Percentiles rank a stretch among this genome's conserved stretches.
These are phyloP conservation scores for Schizochytrium sp. DNA, from an alignment of 108 stramenopile genomes.

Conservation along the genomic window DNA sequence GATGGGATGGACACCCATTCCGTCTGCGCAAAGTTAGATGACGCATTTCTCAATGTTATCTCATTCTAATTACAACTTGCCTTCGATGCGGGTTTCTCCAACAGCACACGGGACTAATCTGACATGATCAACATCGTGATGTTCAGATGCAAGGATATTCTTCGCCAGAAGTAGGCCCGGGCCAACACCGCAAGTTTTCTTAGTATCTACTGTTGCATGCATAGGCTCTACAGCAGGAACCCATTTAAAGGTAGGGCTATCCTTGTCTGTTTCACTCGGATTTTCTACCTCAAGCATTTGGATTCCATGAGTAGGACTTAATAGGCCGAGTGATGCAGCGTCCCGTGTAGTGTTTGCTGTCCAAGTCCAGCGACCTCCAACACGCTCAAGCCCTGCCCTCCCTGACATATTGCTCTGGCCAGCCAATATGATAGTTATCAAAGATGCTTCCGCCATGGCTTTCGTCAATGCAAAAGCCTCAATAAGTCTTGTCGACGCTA, in stretches of 20 bases:
- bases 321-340: neutral
- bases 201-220: slow-evolving; percentile 1
- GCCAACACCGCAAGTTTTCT: slow-evolving; percentile 22
- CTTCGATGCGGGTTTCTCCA: slow-evolving; percentile 1
- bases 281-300: neutral
- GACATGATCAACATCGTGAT: neutral
- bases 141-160: neutral
- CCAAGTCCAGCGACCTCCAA: neutral
- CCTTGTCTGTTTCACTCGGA: neutral
- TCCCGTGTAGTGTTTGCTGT: neutral
- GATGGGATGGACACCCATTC: neutral
- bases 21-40: neutral
- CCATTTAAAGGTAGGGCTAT: neutral
- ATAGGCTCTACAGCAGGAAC: slow-evolving; percentile 20
- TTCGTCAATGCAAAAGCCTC: neutral
- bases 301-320: neutral
- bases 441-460: neutral
- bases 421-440: neutral
- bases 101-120: slow-evolving; percentile 49
- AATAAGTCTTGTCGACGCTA: too few species aligned
- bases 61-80: neutral
- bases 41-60: neutral
- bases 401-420: slow-evolving; percentile 59
- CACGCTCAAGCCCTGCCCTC: neutral
- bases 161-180: slow-evolving; percentile 51